phyloP scores from a whole-genome alignment of 1,284 basidiomycete genomes.

The Puccinia brachypodii region DNA sequence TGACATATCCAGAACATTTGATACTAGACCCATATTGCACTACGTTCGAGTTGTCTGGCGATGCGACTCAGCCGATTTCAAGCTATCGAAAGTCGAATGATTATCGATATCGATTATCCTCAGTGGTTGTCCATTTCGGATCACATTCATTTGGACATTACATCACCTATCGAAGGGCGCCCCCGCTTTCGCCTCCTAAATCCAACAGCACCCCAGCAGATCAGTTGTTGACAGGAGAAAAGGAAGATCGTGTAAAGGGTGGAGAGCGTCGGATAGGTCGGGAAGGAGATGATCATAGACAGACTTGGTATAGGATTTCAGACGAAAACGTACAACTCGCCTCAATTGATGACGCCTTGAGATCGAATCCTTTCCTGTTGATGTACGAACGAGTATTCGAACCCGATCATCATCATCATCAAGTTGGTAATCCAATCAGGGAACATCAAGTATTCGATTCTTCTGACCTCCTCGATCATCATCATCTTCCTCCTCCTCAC shows the following conservation, averaged over 20 bases:
- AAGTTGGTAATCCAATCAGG: background rate
- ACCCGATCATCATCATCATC: background rate
- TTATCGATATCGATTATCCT: constrained; percentile 60
- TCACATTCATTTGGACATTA: constrained; percentile 88
- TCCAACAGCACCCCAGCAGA: background rate
- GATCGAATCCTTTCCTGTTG: constrained; percentile 78
- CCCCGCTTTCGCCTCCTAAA: constrained; percentile 54
- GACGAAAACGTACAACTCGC: constrained; percentile 79
- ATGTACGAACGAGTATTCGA: constrained; percentile 71
- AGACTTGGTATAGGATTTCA: constrained; percentile 76
- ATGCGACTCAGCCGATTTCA: constrained; percentile 50
- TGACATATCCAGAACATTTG: constrained; percentile 79
- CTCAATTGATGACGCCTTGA: constrained; percentile 71
- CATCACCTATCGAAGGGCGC: constrained; percentile 78
- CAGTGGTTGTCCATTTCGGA: constrained; percentile 85
- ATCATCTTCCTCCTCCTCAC: background rate
- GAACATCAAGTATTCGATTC: background rate
- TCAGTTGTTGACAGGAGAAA: background rate
- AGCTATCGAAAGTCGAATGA: background rate
- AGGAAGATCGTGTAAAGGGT: background rate
- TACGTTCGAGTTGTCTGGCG: constrained; percentile 64
- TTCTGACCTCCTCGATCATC: background rate
- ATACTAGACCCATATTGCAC: constrained; percentile 83
- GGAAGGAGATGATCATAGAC: constrained; percentile 52
- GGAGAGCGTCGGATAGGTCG: background rate